Base-by-base conservation (phyloP, 2,329 filamentous ascomycete species). In the Aurifilum marmelostoma region DNA sequence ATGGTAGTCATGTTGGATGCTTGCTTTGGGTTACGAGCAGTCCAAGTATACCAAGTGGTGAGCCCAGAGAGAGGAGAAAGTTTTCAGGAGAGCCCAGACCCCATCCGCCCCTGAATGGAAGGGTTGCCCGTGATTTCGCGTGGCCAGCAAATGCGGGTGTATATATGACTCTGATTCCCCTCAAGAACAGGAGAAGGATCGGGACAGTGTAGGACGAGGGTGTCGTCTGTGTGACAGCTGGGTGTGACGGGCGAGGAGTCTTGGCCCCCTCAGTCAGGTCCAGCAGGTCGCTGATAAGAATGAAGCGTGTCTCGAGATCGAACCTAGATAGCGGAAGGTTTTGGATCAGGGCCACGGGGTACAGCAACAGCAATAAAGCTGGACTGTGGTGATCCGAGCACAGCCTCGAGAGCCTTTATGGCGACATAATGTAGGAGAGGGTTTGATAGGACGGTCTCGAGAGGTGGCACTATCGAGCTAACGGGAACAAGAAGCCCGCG, bases 1-100 rank as follows among this genome's bases (percentile, higher is more conserved):
- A 75, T 76, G 63, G 75, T 71, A n/a, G 75, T 72, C 75, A 71
- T 71, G 60, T 50, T 47, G 29, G 64, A 61, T 52, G 56, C 37
- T 29, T 54, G 24, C 58, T 47, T 34, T 34, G 34, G 34, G 54
- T 58, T 29, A 50, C 47, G 18, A 52, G 67, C 24, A 59, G 43
- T 21, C 43, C 29, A 21, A 50, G 54, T 61, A 59, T 50, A 68
- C 34, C 21, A 27, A 37, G 21, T 16, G 7, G 27, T 7, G 39
- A 29, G 14, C 18, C 37, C 32, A 27, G 32, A 34, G 9, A 21
- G 16, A 5, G 12, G 34, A 34, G 61, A 29, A 52, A 67, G 50
- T 34, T 54, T 24, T 27, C 47, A 61, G 56, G 43, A 59, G 61
- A 60, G 41, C 41, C 18, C 16, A 43, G 62, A 60, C 63, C 54